Evolutionary conservation across 495 filamentous ascomycete genomes (phyloP).

Genomic region (Xylaria longipes): DNA sequence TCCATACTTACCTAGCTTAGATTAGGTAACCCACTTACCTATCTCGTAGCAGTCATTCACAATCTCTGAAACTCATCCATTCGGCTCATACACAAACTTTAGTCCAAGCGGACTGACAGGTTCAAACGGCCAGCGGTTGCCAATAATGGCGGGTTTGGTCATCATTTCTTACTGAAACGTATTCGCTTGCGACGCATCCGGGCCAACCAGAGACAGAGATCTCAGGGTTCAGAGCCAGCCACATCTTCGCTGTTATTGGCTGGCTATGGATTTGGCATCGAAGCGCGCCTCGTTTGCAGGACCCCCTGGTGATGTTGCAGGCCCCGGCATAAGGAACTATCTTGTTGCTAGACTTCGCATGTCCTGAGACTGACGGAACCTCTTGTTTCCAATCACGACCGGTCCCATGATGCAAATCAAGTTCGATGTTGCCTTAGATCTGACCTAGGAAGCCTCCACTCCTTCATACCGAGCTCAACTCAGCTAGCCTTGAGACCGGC

Average conservation of each 20-base stretch:
- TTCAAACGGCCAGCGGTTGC: not conserved
- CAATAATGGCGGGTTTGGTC: not conserved
- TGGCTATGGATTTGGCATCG: not conserved
- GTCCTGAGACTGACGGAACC: constrained; percentile 4
- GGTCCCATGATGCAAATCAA: not conserved
- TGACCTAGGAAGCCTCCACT: not conserved
- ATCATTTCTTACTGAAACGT: constrained; percentile 7
- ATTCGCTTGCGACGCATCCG: not conserved
- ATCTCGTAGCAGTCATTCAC: not conserved
- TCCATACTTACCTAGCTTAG: no score
- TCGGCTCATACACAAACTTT: not conserved
- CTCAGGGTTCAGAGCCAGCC: not conserved
- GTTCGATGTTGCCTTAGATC: constrained; percentile 5
- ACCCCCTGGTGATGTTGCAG: not conserved
- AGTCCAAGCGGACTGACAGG: not conserved
- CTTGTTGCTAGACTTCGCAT: not conserved
- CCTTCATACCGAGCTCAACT: not conserved
- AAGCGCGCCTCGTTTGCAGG: not conserved
- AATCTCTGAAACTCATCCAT: not conserved
- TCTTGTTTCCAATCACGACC: not conserved
- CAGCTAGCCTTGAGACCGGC: not conserved
- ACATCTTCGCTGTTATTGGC: constrained; percentile 6
- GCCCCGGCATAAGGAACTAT: not conserved
- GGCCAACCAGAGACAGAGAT: not conserved
- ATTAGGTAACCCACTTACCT: not conserved